These are phyloP conservation scores for Fusarium buharicum DNA, from an alignment of 2,329 filamentous ascomycete genomes.

Conservation along the genomic window DNA sequence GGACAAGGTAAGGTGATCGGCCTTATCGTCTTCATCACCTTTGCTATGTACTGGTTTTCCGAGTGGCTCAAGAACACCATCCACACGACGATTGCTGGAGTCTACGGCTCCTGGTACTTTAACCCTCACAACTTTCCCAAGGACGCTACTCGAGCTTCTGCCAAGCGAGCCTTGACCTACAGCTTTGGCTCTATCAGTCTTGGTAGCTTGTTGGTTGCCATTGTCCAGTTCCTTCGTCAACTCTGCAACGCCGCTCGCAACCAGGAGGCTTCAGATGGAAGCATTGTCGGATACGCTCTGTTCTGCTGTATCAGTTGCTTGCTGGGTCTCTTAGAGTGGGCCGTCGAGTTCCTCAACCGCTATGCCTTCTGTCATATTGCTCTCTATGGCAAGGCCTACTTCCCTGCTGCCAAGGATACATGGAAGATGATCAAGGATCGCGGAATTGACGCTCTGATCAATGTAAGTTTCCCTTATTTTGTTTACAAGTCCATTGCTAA, in stretches of 20 bases:
- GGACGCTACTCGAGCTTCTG: conserved; percentile 83
- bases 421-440: conserved; percentile 93
- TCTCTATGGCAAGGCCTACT: conserved; percentile 88
- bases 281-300: conserved; percentile 70
- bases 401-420: conserved; percentile 87
- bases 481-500: conserved; percentile 25
- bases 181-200: conserved; percentile 92
- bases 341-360: conserved; percentile 86
- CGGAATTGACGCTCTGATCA: conserved; percentile 88
- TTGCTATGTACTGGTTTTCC: conserved; percentile 92
- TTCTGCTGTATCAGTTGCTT: conserved; percentile 83
- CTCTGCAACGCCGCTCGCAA: conserved; percentile 78
- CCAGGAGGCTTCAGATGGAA: conserved; percentile 73
- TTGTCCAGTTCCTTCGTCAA: conserved; percentile 87
- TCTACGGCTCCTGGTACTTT: conserved; percentile 96
- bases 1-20: conserved; percentile 83
- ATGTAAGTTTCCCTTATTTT: conserved; percentile 54
- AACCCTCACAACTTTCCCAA: conserved; percentile 75
- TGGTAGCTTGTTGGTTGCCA: conserved; percentile 84
- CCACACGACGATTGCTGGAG: conserved; percentile 85
- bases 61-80: conserved; percentile 96
- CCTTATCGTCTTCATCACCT: conserved; percentile 85
- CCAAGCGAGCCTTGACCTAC: conserved; percentile 84
- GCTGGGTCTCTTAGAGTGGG: conserved; percentile 83
- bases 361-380: conserved; percentile 95